Percentiles rank a stretch among this genome's conserved stretches.
These are phyloP conservation scores for Fraxinus cuspidata DNA, from an alignment of 257 asterid species.

Conservation along the genomic window DNA sequence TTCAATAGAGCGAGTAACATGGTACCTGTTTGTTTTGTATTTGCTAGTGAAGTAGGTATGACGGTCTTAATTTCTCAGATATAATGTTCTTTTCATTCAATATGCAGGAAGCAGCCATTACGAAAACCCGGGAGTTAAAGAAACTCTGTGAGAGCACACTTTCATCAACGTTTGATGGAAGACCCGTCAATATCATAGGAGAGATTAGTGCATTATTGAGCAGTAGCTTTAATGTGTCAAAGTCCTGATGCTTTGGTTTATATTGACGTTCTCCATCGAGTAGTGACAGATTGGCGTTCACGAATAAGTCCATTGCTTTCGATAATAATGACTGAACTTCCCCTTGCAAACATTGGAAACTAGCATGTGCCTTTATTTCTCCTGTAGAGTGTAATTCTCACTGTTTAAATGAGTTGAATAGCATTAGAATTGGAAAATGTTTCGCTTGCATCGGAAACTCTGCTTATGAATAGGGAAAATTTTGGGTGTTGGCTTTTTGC, in stretches of 20 bases:
- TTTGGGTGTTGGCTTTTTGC: neutral
- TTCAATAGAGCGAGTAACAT: neutral
- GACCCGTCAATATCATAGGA: slow-evolving; percentile 87
- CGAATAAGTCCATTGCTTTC: neutral
- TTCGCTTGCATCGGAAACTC: neutral
- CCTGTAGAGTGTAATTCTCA: neutral
- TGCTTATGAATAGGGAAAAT: neutral
- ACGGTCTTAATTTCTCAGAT: neutral
- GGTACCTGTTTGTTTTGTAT: neutral
- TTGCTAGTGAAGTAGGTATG: neutral
- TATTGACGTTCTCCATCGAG: neutral
- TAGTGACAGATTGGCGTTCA: neutral
- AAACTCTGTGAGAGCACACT: slow-evolving; percentile 73
- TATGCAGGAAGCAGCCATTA: slow-evolving; percentile 75
- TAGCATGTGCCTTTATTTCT: neutral
- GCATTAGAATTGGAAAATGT: neutral
- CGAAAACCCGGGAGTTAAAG: slow-evolving; percentile 75
- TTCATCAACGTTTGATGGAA: slow-evolving; percentile 75
- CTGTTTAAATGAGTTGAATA: neutral
- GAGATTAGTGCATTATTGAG: slow-evolving; percentile 74
- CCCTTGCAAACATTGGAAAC: neutral
- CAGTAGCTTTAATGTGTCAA: slow-evolving; percentile 50
- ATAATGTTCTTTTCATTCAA: neutral
- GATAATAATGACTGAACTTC: neutral
- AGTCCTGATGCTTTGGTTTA: neutral